These are phyloP conservation scores for Colletotrichum higginsianum DNA, from an alignment of 2,329 filamentous ascomycete genomes.

Conservation along the genomic window DNA sequence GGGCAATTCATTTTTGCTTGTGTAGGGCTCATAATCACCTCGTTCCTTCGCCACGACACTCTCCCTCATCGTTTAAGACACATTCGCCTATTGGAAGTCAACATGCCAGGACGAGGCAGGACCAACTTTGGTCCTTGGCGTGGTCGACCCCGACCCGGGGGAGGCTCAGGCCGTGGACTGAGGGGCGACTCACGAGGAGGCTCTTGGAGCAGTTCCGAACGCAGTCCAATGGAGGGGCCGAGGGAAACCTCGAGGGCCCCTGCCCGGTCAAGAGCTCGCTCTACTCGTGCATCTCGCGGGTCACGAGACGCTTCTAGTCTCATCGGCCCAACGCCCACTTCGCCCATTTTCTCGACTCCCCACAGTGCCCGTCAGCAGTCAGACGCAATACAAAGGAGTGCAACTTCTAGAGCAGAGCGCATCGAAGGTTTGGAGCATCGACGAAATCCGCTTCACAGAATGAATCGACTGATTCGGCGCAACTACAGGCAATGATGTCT, in stretches of 20 bases:
- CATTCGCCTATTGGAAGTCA: neutral
- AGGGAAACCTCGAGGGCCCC: neutral
- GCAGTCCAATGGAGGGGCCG: neutral
- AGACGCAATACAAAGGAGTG: neutral
- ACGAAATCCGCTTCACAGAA: too few species aligned
- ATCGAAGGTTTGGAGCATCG: neutral
- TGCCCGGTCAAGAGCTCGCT: neutral
- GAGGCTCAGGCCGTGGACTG: neutral
- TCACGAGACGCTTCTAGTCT: slow-evolving; percentile 12
- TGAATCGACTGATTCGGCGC: neutral
- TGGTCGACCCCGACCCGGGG: neutral
- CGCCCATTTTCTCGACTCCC: slow-evolving; percentile 26
- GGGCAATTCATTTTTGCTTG: too few species aligned
- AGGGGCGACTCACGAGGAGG: neutral
- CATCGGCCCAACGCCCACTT: slow-evolving; percentile 2
- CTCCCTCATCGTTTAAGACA: too few species aligned
- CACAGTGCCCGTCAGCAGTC: neutral
- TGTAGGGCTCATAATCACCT: neutral
- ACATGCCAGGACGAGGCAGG: slow-evolving; percentile 5
- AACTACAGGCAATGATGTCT: neutral
- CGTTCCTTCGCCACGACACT: too few species aligned
- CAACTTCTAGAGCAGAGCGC: neutral
- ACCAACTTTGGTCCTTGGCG: slow-evolving; percentile 2
- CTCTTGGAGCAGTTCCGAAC: neutral
- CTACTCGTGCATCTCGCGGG: neutral